Base-by-base conservation (phyloP, 257 asterid genomes). In the Capsicum rhomboideum region DNA sequence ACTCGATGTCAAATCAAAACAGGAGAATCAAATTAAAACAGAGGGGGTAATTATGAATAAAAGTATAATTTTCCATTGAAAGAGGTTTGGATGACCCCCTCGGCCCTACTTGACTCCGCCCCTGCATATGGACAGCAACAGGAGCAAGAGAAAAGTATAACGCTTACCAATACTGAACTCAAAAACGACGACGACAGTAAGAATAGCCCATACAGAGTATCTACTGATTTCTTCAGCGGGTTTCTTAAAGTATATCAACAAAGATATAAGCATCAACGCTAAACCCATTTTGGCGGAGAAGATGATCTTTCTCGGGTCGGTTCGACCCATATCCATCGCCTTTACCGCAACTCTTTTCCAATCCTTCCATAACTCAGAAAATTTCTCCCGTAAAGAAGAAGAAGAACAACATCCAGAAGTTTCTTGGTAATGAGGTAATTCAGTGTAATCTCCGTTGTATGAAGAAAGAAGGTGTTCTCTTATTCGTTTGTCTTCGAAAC, bases 151-250 rank as follows among this genome's bases (percentile, higher is more conserved):
- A n/a, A n/a, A n/a, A n/a, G n/a, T n/a, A n/a, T n/a, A n/a, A n/a
- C n/a, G n/a, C 40, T 1, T 91, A 93, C 97, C 98, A 85, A 93
- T 92, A 83, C 97, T 94, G 91, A 94, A 94, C 85, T 94, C 98
- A 26, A 94, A 94, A 87, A 93, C 93, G 17, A 94, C 98, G 8
- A 93, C 90, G 2, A 94, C 98, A 6, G 96, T 93, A 16, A 93
- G 90, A 42, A 94, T 93, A 10, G 95, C 97, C 98, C 97, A 93
- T 4, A 94, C 93, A 17, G 94, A 87, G 84, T 84, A 90, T 89
- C 87, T 88, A 29, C 92, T 85, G 29, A 91, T 82, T 82, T 94
- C 93, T 34, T 82, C 82, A 34, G 89, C 55, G 1, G 98, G 98
- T 80, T 91, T 87, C 68, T 87, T 90, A 83, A 90, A 90, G 80